A percentile compares a stretch with the other conserved stretches of the same genome.
Conservation (phyloP, 2,329 filamentous ascomycete species). For the Fusarium sp. region DNA sequence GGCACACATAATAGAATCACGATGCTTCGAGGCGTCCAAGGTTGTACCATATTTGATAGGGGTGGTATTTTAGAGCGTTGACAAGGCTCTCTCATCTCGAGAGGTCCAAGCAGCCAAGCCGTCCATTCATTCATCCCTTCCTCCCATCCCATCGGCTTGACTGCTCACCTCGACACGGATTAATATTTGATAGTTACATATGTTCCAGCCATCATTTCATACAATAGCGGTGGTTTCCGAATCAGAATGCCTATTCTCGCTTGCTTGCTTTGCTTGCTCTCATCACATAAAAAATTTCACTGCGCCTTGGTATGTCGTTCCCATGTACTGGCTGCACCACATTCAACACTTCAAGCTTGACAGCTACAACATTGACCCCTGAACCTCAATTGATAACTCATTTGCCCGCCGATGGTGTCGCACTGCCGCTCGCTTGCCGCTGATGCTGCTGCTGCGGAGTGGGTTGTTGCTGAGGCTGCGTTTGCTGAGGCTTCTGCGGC, state of each 20-base stretch:
- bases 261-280: slow-evolving; percentile 26
- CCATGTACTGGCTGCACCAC: slow-evolving; percentile 2
- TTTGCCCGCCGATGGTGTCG: slow-evolving; percentile 52
- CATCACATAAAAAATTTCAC: slow-evolving; percentile 32
- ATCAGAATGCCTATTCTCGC: slow-evolving; percentile 28
- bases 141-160: neutral
- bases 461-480: slow-evolving; percentile 5
- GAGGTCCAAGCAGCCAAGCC: slow-evolving; percentile 20
- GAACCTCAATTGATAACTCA: slow-evolving; percentile 16
- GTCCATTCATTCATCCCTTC: neutral
- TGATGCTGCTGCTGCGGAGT: slow-evolving; percentile 44
- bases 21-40: neutral
- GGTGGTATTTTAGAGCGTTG: slow-evolving; percentile 25
- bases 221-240: slow-evolving; percentile 24
- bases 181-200: slow-evolving; percentile 40
- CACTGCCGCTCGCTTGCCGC: slow-evolving; percentile 55
- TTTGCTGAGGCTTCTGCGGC: slow-evolving; percentile 24
- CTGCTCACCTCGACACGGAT: slow-evolving; percentile 31
- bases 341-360: slow-evolving; percentile 1
- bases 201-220: slow-evolving; percentile 31
- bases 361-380: slow-evolving; percentile 20
- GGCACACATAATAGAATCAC: neutral
- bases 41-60: slow-evolving; percentile 13
- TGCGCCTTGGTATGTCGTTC: slow-evolving; percentile 12
- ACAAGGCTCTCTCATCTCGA: slow-evolving; percentile 15